Base-by-base conservation (phyloP, 2,329 filamentous ascomycete genomes). In the Xylaria sp. region DNA sequence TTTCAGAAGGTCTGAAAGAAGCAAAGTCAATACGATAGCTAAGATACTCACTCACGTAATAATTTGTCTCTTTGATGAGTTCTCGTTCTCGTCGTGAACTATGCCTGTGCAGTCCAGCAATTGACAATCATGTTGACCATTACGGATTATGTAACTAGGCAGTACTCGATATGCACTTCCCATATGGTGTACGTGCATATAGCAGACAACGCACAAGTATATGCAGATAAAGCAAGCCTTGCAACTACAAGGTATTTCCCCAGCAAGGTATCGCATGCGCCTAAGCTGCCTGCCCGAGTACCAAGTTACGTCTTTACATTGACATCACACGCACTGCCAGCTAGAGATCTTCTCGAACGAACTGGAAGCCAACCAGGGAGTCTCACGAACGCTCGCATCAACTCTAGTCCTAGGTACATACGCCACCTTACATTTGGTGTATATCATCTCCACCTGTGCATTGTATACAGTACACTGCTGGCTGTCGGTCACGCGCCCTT, bases 381-480 rank as follows among this genome's bases (percentile, higher is more conserved):
- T 34, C 30, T 23, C 13, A 35, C 49, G 11, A 35, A 34, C 10
- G 5, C 19, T 35, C 23, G 23, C 52, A 44, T 5, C 35, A 44
- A 53, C 19, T 44, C 35, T n/a, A 53, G 13, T 34, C 46, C 8
- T 10, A 30, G 37, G 37, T 13, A 42, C 37, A 42, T 3, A 42
- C 13, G 16, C 35, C 37, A 39, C 34, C 7, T 13, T 37, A 54
- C 19, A 1, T 52, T 37, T 52, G n/a, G n/a, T 34, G 7, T 46
- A 39, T 37, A 48, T 53, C 49, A 59, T 50, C 23, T 49, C 50
- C 9, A 9, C 30, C 48, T 44, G 30, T n/a, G n/a, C 42, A 13
- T n/a, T 46, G 42, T n/a, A 46, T 46, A 46, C 42, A 13, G 11
- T 49, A 44, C 50, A 56, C 56, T 57, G 30, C 35, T 51, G 44